Base-by-base conservation (phyloP, 2,329 filamentous ascomycete genomes). In the Fusarium sulawesiense region DNA sequence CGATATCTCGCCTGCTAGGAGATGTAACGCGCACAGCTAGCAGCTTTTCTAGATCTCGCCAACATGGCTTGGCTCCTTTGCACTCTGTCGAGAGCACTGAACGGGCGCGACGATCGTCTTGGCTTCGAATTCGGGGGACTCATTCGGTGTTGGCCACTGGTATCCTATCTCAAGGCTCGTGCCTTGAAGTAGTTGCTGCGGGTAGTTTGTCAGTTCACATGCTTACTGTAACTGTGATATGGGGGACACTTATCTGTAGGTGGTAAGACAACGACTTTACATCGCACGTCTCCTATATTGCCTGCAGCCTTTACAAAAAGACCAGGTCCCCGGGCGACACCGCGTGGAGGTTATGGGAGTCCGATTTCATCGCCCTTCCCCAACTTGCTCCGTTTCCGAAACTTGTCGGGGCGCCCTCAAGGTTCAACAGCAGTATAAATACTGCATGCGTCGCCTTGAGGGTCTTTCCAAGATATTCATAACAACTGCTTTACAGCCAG, bases 311-410 rank as follows among this genome's bases (percentile, higher is more conserved):
- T 23, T 23, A 25, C 7, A 48, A 13, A 29, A 32, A 32, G 46
- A 48, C 27, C 46, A 48, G 29, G 46, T 48, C 46, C n/a, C 46
- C 46, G 46, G 46, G 29, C 46, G 46, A 48, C 46, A 48, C 46
- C 46, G 3, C 46, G 46, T 32, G 46, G 46, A 48, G 46, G 46
- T 48, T 30, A 30, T 30, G 32, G 46, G 46, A 48, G 18, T 48
- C 27, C 46, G 46, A 14, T 30, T 48, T 48, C 46, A n/a, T 48
- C 46, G 46, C 46, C 27, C 46, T 30, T 48, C 46, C 46, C 20
- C 46, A 21, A 21, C 29, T 20, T 20, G 9, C 18, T 30, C 18
- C 46, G 44, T 48, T 32, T 16, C n/a, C 27, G 29, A 16, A 48
- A 21, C 27, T 16, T 21, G 8, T 20, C 12, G 46, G 20, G 29